Evolutionary conservation across 2,329 filamentous ascomycete species (phyloP).

Genomic region (Pseudocercospora fuligena): DNA sequence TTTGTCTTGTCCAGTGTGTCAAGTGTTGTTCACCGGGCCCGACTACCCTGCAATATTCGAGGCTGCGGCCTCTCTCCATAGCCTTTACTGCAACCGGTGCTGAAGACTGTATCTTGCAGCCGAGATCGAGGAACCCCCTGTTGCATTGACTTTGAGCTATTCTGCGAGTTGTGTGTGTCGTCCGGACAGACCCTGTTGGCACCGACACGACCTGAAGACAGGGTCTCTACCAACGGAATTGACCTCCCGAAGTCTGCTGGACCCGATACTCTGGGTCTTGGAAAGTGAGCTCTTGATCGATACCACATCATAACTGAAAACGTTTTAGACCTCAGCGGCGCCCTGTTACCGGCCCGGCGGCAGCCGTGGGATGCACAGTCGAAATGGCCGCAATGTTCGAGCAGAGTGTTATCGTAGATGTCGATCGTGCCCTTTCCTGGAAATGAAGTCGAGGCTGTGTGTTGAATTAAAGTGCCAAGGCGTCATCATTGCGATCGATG

Average conservation of each 20-base stretch:
- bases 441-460: not conserved
- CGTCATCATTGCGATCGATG: conserved; percentile 6
- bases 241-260: not conserved
- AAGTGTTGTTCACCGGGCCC: not conserved
- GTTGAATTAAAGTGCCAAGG: not conserved
- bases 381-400: too few species aligned
- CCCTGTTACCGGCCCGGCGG: not conserved
- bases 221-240: conserved; percentile 1
- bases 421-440: not conserved
- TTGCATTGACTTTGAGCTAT: not conserved
- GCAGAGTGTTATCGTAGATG: not conserved
- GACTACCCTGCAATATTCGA: not conserved
- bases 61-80: not conserved
- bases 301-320: not conserved
- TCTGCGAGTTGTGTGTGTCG: not conserved
- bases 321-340: not conserved
- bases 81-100: not conserved
- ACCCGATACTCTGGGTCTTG: not conserved
- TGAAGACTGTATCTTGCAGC: not conserved
- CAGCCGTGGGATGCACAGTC: not conserved
- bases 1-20: not conserved
- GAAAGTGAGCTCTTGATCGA: not conserved
- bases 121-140: not conserved
- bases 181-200: not conserved
- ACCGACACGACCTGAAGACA: not conserved